Conservation (phyloP, 2,329 filamentous ascomycete species). For the Cordyceps tenuipes region DNA sequence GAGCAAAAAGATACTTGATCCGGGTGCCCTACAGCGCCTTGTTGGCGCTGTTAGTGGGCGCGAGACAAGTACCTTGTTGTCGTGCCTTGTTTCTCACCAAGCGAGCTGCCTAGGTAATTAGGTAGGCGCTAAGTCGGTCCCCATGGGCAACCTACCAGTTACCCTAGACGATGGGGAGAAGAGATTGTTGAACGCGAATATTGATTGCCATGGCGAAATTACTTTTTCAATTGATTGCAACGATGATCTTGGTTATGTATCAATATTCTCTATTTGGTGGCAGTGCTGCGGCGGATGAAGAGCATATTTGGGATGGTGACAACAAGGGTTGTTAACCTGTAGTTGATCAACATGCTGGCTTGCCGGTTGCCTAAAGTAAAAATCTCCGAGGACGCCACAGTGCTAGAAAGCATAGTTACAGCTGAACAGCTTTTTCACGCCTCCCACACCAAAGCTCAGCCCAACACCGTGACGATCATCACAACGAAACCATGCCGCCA, state of each 20-base stretch:
- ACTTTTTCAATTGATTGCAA: too few relatives aligned
- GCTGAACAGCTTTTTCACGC: neutral
- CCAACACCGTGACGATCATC: neutral
- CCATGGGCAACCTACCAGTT: constrained; percentile 9
- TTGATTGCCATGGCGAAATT: too few relatives aligned
- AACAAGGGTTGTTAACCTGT: too few relatives aligned
- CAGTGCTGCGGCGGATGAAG: too few relatives aligned
- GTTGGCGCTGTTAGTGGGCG: neutral
- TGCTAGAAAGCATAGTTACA: neutral
- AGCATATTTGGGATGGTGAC: too few relatives aligned
- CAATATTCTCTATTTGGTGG: too few relatives aligned
- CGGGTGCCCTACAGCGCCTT: neutral
- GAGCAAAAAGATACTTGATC: neutral
- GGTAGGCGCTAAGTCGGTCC: constrained; percentile 8
- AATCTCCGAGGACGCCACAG: neutral
- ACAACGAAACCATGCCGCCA: neutral
- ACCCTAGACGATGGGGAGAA: neutral
- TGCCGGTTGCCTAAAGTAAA: neutral
- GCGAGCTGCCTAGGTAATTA: constrained; percentile 6
- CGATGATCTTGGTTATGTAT: too few relatives aligned
- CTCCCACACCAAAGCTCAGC: neutral
- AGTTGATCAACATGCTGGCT: too few relatives aligned
- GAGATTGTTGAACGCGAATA: too few relatives aligned
- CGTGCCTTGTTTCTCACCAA: constrained; percentile 5
- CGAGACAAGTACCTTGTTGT: neutral